phyloP scores from a whole-genome alignment of 176 grass and related monocot genomes.

The Eleusine coracana region DNA sequence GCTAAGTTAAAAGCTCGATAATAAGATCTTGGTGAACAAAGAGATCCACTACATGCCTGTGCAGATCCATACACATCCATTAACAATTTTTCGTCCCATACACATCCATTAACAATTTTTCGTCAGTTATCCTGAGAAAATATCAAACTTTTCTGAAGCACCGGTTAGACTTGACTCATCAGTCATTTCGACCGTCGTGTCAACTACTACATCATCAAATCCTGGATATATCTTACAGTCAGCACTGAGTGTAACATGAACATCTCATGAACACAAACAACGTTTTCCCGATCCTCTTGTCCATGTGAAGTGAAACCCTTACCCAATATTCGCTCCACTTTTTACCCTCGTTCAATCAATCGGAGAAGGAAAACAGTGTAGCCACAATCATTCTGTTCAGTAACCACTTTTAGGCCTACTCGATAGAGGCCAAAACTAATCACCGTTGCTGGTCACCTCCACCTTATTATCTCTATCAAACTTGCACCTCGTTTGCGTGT shows the following conservation, averaged over 20 bases:
- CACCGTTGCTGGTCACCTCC: not conserved
- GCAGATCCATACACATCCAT: not conserved
- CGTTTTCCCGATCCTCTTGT: not conserved
- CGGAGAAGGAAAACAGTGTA: constrained; percentile 22
- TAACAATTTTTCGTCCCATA: not conserved
- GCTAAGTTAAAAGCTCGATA: not conserved
- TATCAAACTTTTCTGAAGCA: constrained; percentile 18
- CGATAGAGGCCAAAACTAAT: constrained; percentile 14
- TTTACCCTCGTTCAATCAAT: not conserved
- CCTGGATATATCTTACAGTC: constrained; percentile 27
- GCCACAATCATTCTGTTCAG: constrained; percentile 33
- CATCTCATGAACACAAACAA: constrained; percentile 26
- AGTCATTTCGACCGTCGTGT: constrained; percentile 28
- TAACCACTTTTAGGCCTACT: constrained; percentile 7
- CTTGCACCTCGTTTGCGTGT: not conserved
- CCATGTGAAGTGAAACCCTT: constrained; percentile 30
- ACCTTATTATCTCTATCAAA: not conserved
- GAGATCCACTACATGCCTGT: not conserved
- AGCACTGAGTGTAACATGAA: constrained; percentile 13
- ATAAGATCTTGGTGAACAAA: too few relatives aligned
- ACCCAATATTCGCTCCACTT: constrained; percentile 11
- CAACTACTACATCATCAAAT: constrained; percentile 13
- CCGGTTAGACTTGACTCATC: constrained; percentile 16
- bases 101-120: not conserved
- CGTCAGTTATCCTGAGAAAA: not conserved